These are phyloP conservation scores for Straminergon stramineum DNA, from an alignment of 225 moss, liverwort and hornwort genomes.

Conservation along the genomic window DNA sequence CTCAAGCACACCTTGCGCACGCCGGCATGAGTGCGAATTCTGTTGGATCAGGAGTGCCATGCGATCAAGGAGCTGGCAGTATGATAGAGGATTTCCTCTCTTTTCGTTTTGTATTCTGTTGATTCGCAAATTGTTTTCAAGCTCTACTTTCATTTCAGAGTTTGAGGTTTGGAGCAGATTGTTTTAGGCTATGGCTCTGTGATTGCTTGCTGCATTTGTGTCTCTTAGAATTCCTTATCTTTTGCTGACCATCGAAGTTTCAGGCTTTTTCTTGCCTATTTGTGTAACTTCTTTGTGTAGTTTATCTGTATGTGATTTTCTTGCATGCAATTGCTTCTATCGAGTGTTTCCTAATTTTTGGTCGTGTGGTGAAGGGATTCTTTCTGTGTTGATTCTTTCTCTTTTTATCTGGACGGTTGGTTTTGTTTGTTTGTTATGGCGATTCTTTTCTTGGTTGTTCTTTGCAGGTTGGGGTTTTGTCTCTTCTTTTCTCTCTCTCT, in stretches of 20 bases:
- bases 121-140: neutral
- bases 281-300: neutral
- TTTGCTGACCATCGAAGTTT: neutral
- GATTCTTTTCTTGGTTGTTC: neutral
- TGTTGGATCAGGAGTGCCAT: neutral
- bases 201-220: neutral
- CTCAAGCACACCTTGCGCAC: neutral
- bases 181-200: neutral
- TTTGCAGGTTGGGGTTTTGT: no score
- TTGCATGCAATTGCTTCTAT: neutral
- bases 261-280: no score
- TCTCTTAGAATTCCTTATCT: neutral
- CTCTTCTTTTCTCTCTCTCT: no score
- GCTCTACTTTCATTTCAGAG: no score
- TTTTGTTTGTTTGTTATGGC: no score
- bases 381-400: accelerated
- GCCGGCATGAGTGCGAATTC: neutral
- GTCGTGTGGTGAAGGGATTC: neutral
- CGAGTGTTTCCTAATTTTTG: neutral
- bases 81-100: neutral
- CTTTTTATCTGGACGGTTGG: neutral
- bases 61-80: neutral
- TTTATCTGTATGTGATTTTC: neutral
- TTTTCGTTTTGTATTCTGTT: neutral
- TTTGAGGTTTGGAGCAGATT: neutral